phyloP scores from a whole-genome alignment of 2,329 filamentous ascomycete species.

The Fusarium veterinarium region DNA sequence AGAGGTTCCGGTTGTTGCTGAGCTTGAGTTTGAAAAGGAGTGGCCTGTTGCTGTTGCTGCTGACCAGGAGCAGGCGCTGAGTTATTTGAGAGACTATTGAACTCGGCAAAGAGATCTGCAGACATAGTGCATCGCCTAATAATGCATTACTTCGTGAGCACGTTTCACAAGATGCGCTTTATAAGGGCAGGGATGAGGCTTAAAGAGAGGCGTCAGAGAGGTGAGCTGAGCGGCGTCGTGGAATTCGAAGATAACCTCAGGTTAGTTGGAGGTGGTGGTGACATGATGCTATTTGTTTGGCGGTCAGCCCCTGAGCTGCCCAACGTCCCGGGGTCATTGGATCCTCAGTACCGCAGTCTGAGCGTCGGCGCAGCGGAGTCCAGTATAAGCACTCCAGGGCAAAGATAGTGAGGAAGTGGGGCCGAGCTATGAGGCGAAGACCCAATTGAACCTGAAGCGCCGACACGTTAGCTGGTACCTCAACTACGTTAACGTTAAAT shows the following conservation, averaged over 20 bases:
- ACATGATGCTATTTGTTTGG: conserved; percentile 27
- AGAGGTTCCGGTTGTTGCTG: conserved; percentile 16
- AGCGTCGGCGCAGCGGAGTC: conserved; percentile 1
- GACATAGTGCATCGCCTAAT: conserved; percentile 61
- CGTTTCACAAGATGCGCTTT: conserved; percentile 12
- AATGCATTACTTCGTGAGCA: conserved; percentile 26
- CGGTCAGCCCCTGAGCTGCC: conserved; percentile 30
- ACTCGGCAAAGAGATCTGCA: conserved; percentile 73
- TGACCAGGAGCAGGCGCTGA: conserved; percentile 45
- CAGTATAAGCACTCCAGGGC: conserved; percentile 13
- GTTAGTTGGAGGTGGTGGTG: background rate
- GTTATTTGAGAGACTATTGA: conserved; percentile 61
- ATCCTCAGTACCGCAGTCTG: background rate
- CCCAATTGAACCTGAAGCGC: conserved; percentile 29
- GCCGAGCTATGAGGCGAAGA: conserved; percentile 25
- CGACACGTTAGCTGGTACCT: background rate
- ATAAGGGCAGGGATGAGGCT: background rate
- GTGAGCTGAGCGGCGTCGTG: conserved; percentile 1
- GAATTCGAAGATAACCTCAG: conserved; percentile 2
- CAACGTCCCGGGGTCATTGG: conserved; percentile 1
- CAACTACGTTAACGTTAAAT: background rate
- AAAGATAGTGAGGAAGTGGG: conserved; percentile 25
- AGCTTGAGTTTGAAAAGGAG: conserved; percentile 22
- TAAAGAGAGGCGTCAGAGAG: background rate
- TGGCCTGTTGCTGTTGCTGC: conserved; percentile 15